Percentiles rank a stretch among this genome's conserved stretches.
phyloP scores from a whole-genome alignment of 352 stramenopile genomes.

The Globisporangium okanoganense region DNA sequence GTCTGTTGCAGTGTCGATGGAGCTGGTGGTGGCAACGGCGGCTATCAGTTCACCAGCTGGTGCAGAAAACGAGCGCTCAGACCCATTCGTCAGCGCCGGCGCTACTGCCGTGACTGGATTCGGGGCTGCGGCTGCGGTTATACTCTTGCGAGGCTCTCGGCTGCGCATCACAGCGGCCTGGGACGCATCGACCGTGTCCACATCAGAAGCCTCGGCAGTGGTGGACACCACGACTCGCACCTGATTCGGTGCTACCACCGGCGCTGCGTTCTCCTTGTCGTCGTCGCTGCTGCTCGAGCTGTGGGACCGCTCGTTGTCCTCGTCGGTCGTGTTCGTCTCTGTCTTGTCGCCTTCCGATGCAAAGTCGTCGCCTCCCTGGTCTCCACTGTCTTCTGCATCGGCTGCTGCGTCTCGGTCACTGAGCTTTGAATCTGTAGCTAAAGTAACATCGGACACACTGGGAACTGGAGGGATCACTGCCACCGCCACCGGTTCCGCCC shows the following conservation, averaged over 20 bases:
- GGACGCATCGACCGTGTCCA: background rate
- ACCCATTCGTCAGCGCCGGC: background rate
- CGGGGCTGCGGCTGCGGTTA: background rate
- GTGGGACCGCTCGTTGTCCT: constrained; percentile 7
- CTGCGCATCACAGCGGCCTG: constrained; percentile 1
- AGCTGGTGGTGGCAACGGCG: background rate
- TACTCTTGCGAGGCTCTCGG: background rate
- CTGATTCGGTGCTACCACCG: background rate
- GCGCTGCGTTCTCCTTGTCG: constrained; percentile 38
- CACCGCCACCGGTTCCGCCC: constrained; percentile 16
- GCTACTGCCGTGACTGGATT: constrained; percentile 2
- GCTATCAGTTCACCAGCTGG: constrained; percentile 1
- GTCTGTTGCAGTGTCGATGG: constrained; percentile 2
- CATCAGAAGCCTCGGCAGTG: background rate
- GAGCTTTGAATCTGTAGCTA: background rate
- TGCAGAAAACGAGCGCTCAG: constrained; percentile 4
- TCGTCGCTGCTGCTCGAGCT: constrained; percentile 22
- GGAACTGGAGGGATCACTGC: background rate
- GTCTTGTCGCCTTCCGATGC: constrained; percentile 14
- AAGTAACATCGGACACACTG: background rate
- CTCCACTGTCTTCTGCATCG: background rate
- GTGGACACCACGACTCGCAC: background rate
- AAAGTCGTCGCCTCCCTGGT: background rate
- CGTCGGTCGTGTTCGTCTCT: constrained; percentile 20
- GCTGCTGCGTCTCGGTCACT: background rate